Base-by-base conservation (phyloP, 2,329 filamentous ascomycete species). In the Dothideomycetidae sp. region DNA sequence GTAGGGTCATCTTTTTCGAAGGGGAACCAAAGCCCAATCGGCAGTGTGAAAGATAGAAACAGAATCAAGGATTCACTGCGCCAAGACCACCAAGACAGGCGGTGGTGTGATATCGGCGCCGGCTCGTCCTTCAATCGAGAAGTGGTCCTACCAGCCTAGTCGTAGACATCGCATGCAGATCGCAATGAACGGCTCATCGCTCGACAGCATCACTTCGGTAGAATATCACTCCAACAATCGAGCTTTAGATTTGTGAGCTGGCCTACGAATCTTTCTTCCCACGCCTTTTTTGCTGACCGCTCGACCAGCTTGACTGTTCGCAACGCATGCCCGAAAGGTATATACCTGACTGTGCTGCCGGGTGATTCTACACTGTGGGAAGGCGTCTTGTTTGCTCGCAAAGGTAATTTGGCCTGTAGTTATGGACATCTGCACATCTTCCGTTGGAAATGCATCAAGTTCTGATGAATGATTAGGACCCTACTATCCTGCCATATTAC, bases 361-460 rank as follows among this genome's bases (percentile, higher is more conserved):
- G 81, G 80, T 15, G 79, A 93, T 53, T 75, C 82, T 12, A 75
- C 75, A 11, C 63, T 85, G 33, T 96, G 88, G 88, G 79, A 78
- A 19, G 86, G 84, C n/a, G 81, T 93, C 13, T 67, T 96, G 17
- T 96, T 96, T 55, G 75, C 93, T 44, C 80, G 84, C 40, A 78
- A 82, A 66, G 88, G 88, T 90, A 64, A 47, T 42, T 31, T 18
- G 5, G 11, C 5, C 17, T 29, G 12, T 19, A 32, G 4, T 11
- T 7, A 14, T 29, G 10, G 16, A 5, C 9, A n/a, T n/a, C n/a
- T n/a, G n/a, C n/a, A n/a, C n/a, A n/a, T n/a, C n/a, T n/a, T n/a
- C n/a, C n/a, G n/a, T n/a, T n/a, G n/a, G n/a, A n/a, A n/a, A n/a
- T n/a, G n/a, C 19, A 18, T 7, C 13, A 37, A 13, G 10, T 16